Evolutionary conservation across 2,329 filamentous ascomycete species (phyloP).

Genomic region (Scedosporium dehoogii): DNA sequence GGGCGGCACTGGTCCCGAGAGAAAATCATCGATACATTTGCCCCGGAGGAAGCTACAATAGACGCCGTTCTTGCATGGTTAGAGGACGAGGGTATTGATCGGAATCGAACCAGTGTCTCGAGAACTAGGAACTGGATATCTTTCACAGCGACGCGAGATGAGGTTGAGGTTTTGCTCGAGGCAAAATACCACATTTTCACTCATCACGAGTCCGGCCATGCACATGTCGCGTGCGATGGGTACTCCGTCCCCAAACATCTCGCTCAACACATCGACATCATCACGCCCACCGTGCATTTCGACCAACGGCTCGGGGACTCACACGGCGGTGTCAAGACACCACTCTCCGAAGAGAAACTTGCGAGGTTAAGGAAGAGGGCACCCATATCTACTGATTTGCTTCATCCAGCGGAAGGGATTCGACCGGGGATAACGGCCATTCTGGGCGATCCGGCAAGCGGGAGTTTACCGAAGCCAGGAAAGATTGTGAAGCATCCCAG

Average conservation of each 20-base stretch:
- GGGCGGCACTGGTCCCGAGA: constrained; percentile 36
- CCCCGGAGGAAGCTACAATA: constrained; percentile 32
- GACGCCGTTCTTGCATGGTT: constrained; percentile 44
- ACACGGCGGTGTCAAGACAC: constrained; percentile 14
- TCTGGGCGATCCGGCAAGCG: constrained; percentile 16
- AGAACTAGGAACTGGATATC: constrained; percentile 35
- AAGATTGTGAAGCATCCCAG: constrained; percentile 18
- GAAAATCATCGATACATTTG: constrained; percentile 32
- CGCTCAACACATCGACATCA: constrained; percentile 27
- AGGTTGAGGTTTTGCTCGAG: constrained; percentile 38
- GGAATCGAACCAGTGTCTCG: constrained; percentile 36
- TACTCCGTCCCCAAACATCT: constrained; percentile 29
- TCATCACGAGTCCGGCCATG: constrained; percentile 21
- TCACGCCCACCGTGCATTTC: constrained; percentile 29
- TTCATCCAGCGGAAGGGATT: constrained; percentile 10
- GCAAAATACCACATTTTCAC: constrained; percentile 42
- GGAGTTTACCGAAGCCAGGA: constrained; percentile 21
- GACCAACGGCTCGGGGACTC: constrained; percentile 21
- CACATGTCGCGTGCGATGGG: constrained; percentile 29
- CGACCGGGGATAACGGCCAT: constrained; percentile 15
- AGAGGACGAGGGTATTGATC: constrained; percentile 37
- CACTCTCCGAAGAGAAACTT: constrained; percentile 14
- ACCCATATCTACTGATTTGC: constrained; percentile 6
- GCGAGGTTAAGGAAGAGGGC: constrained; percentile 17
- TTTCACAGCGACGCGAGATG: background rate